Conservation (phyloP, 2,329 filamentous ascomycete species). For the Aspergillus flavus region DNA sequence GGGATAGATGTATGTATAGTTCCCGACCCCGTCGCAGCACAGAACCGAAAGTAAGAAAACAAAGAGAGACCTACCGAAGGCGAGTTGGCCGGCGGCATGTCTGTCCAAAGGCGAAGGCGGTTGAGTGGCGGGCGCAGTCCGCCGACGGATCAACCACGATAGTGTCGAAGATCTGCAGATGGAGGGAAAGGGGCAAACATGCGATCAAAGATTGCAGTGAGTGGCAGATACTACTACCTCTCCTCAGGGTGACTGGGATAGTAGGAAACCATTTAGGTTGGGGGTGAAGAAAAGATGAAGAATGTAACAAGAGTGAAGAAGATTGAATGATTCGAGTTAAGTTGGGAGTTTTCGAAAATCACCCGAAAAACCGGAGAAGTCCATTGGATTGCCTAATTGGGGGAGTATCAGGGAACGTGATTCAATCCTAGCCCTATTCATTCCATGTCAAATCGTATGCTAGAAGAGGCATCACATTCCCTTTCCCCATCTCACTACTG, state of each 20-base stretch:
- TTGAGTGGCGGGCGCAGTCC: slow-evolving; percentile 6
- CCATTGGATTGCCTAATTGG: background rate
- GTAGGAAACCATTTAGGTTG: background rate
- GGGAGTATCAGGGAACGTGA: background rate
- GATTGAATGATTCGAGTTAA: background rate
- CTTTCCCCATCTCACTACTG: too few species aligned
- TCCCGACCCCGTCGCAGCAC: background rate
- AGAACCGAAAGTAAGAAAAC: slow-evolving; percentile 1
- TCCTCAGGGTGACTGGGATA: background rate
- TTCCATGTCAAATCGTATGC: too few species aligned
- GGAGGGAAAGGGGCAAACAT: background rate
- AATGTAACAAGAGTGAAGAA: background rate
- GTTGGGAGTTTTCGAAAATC: background rate
- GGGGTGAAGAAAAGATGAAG: background rate
- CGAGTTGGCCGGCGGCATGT: slow-evolving; percentile 48
- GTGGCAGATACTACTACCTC: background rate
- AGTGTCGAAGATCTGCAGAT: background rate
- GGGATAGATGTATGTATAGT: background rate
- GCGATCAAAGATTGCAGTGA: background rate
- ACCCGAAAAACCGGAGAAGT: background rate
- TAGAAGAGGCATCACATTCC: too few species aligned
- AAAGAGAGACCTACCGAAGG: slow-evolving; percentile 41
- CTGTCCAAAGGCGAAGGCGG: slow-evolving; percentile 14
- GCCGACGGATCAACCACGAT: slow-evolving; percentile 1
- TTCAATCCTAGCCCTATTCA: background rate